phyloP scores from a whole-genome alignment of 164 flowering plant species.

The Vitis riparia region DNA sequence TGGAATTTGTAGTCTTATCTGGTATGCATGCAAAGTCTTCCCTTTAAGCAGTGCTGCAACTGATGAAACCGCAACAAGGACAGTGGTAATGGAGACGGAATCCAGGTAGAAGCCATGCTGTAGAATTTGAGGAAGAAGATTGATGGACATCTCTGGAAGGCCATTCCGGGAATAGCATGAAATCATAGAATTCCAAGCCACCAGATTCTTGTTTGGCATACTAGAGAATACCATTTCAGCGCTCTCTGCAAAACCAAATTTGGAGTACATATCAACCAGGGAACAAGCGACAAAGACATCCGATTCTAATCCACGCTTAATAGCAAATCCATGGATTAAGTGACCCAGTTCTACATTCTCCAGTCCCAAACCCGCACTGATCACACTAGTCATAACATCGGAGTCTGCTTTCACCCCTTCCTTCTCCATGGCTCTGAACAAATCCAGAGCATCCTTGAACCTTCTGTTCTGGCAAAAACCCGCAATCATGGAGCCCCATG shows the following conservation, averaged over 20 bases:
- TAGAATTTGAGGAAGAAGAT: slow-evolving; percentile 37
- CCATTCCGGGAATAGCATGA: slow-evolving; percentile 42
- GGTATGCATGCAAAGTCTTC: slow-evolving; percentile 48
- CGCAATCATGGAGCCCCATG: slow-evolving; percentile 59
- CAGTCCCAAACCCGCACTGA: slow-evolving; percentile 39
- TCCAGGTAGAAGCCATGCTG: slow-evolving; percentile 39
- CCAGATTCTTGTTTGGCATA: slow-evolving; percentile 45
- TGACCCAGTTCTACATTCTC: slow-evolving; percentile 31
- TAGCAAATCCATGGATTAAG: slow-evolving; percentile 44
- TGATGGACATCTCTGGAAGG: slow-evolving; percentile 39
- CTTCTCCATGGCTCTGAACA: slow-evolving; percentile 30
- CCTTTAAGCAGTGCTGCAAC: slow-evolving; percentile 47
- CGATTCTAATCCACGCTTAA: slow-evolving; percentile 34
- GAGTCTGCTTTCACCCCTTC: slow-evolving; percentile 48
- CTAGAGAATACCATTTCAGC: slow-evolving; percentile 37
- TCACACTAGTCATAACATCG: slow-evolving; percentile 34
- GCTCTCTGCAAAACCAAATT: slow-evolving; percentile 35
- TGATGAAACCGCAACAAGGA: slow-evolving; percentile 46
- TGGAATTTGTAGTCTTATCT: slow-evolving; percentile 32
- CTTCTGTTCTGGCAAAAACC: slow-evolving; percentile 44
- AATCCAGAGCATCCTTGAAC: slow-evolving; percentile 34
- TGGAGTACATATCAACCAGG: slow-evolving; percentile 55
- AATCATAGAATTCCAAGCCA: slow-evolving; percentile 60
- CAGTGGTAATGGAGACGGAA: slow-evolving; percentile 43
- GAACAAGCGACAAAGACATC: slow-evolving; percentile 51